phyloP scores from a whole-genome alignment of 331 rosid species.

The Pyrus hybrid region DNA sequence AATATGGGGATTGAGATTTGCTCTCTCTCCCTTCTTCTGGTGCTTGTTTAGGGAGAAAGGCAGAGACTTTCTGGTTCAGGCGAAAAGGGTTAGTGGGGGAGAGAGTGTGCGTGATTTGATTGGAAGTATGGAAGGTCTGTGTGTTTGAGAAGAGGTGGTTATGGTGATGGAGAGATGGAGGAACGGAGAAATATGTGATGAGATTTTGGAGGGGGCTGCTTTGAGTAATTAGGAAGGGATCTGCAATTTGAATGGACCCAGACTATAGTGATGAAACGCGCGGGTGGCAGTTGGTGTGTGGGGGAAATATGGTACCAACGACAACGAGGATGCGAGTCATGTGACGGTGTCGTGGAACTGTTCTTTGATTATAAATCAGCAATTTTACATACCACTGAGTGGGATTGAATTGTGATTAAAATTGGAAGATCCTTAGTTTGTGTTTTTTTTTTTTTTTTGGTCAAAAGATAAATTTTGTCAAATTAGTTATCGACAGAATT shows the following conservation, averaged over 20 bases:
- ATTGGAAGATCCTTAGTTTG: no score
- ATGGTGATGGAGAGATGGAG: neutral
- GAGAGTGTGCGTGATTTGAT: neutral
- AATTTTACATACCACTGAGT: no score
- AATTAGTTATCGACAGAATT: rapidly evolving
- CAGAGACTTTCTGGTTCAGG: neutral
- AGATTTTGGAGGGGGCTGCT: neutral
- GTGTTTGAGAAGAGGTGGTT: neutral
- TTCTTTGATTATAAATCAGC: no score
- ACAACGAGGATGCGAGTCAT: neutral
- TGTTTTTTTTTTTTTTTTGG: no score
- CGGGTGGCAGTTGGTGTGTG: neutral
- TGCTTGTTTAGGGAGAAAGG: neutral
- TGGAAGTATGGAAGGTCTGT: neutral
- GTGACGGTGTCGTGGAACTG: neutral
- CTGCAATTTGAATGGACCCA: neutral
- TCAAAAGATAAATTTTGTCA: no score
- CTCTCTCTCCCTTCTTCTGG: neutral
- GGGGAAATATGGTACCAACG: neutral
- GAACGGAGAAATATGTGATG: neutral
- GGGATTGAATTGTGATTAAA: no score
- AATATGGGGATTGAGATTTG: neutral
- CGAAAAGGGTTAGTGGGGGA: neutral
- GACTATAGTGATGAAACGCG: neutral
- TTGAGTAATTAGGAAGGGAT: neutral